Evolutionary conservation across 73 alveolate species (phyloP), one percentile per base, ranked within the genome.

Genomic region (Tetrahymena elliotti): DNA sequence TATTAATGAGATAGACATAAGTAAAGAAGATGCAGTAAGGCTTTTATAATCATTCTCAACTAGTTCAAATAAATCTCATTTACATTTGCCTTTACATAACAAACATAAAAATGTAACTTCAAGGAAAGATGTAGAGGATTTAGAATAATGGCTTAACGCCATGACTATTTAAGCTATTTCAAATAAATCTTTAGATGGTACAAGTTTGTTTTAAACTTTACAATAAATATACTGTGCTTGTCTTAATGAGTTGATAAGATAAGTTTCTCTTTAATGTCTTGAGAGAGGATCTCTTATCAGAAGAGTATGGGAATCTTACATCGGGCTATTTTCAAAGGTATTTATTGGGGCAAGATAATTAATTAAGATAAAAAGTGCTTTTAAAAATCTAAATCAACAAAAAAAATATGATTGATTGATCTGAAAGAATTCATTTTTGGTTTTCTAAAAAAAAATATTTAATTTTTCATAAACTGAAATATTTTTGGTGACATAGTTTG

Each of bases 271-370:
- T 8, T 93, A 93, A 54, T 93, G 96, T 34, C 84, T 68, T 41
- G 96, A 93, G 38, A 38, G 96, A 38, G 96, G 96, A 41, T 53
- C 31, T 40, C 38, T 93, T 1, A 93, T 93, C 24, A 93, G 38
- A 35, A 52, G 38, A 52, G 96, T 93, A 22, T 93, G 96, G 94
- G 92, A 93, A 53, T 93, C 96, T 15, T 54, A 93, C 35, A 40
- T 93, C 33, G 92, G 96, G 16, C 33, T 93, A 12, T 54, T 93
- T 34, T 93, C 53, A 52, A 52, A 94, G 18, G 96, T 68, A 68
- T 22, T 22, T 68, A 68, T 68, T 68, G 16, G 0, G n/a, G 8
- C 54, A 10, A 40, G 8, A 40, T 40, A 8, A 40, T 40, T 40
- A 10, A 40, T 10, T 15, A 40, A 40, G 15, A 40, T n/a, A n/a